Base-by-base conservation (phyloP, 441 rosid species). In the Arabidopsis hybrid region DNA sequence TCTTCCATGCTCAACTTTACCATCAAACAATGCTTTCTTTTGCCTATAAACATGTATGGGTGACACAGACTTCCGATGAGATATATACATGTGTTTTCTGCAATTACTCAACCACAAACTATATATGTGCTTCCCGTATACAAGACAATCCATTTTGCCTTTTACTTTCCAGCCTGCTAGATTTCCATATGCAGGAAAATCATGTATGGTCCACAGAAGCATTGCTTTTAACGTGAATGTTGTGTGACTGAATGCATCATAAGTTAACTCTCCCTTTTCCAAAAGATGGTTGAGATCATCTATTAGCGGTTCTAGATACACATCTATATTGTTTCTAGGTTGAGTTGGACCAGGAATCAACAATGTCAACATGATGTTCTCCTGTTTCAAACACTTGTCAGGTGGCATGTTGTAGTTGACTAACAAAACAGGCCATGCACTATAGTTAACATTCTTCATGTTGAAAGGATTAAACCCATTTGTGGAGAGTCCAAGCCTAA, bases 281-380 rank as follows among this genome's bases (percentile, higher is more conserved):
- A 38, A 61, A 12, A 61, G 7, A 2, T 12, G 50, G 36, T 26
- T 40, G 1, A 61, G 50, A 61, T 61, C 66, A 35, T 42, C 51
- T 61, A 61, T 61, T 21, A 61, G 50, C 2, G 66, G 51, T 42
- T 40, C 17, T 61, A 42, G 12, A 5, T 61, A 61, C 12, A 62
- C 52, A 62, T 62, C 67, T 13, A 62, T 62, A 43, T 29, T 62
- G 36, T 62, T 62, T 3, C 36, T 1, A 34, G 36, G 7, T 34
- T 34, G 36, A 34, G 36, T 34, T 34, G 36, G 36, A 4, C 36
- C 7, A 34, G 36, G 36, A 34, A 34, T 60, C 65, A 42, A 1
- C 50, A 60, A 26, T 42, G 50, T 17, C 18, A 60, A 21, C 65
- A 60, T 60, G 36, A 62, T 62, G 67, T 62, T 62, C 26, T 62